These are phyloP conservation scores for Larix kaempferi DNA, from an alignment of 75 land plant species.

Conservation along the genomic window DNA sequence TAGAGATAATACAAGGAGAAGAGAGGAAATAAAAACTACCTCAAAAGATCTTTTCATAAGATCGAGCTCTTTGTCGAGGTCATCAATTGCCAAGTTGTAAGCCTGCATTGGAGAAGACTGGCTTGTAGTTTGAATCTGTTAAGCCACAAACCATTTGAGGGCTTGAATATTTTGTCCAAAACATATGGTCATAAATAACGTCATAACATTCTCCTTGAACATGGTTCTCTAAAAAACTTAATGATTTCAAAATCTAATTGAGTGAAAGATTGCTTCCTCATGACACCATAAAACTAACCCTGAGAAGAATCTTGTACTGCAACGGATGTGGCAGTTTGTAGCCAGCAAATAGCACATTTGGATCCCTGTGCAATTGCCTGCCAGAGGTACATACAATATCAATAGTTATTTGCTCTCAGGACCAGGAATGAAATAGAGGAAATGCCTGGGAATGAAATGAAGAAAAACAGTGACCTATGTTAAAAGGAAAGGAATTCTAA, in stretches of 20 bases:
- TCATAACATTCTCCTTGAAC: neutral
- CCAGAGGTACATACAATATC: conserved; percentile 2
- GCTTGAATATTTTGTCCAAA: too few species aligned
- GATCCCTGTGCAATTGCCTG: conserved; percentile 97
- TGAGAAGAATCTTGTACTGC: conserved; percentile 85
- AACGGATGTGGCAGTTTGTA: conserved; percentile 99
- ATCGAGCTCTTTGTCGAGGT: conserved; percentile 89
- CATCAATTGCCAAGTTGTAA: conserved; percentile 86
- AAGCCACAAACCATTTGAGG: too few species aligned
- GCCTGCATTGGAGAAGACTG: conserved; percentile 98
- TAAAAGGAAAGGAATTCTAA: neutral
- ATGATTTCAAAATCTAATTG: neutral
- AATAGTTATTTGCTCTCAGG: neutral
- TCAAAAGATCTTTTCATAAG: conserved; percentile 67
- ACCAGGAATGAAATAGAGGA: neutral
- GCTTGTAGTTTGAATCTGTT: conserved; percentile 89
- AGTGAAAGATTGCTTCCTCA: neutral
- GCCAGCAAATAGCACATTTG: conserved; percentile 91
- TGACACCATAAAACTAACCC: conserved; percentile 45
- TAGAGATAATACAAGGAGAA: too few species aligned
- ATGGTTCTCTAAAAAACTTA: neutral
- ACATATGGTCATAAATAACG: too few species aligned
- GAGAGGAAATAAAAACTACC: conserved; percentile 27
- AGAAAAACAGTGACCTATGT: neutral
- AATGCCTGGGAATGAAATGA: neutral